Base-by-base conservation (phyloP, 2,329 filamentous ascomycete species). In the Sporothrix sp. region DNA sequence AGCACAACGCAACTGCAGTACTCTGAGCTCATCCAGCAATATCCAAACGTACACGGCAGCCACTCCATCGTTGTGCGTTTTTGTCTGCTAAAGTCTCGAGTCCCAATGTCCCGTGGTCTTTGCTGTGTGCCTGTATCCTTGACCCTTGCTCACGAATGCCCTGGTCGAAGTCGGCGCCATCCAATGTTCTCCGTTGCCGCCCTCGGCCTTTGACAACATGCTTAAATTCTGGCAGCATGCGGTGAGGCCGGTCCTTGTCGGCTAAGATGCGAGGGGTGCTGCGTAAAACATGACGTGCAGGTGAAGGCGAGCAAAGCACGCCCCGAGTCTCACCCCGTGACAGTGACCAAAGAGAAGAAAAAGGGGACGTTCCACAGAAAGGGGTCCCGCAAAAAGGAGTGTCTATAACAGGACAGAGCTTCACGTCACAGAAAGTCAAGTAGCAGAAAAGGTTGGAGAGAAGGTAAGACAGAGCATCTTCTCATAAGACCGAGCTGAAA, bases 251-350 rank as follows among this genome's bases (percentile, higher is more conserved):
- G 28, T 44, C 25, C 42, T 44, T 18, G 16, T 44, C 42, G 18
- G 9, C 28, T 33, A 16, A 4, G 43, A 44, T n/a, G 32, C 44
- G 25, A 28, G 44, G 45, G 27, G 37, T 37, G 47, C 47, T 49
- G 42, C 37, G 20, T 42, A 42, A 49, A 49, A 49, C 47, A 27
- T 21, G 37, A 16, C 28, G 27, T 35, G 45, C 43, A 37, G 21
- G 43, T 10, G 33, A 47, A 10, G 27, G 18, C 9, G n/a, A 37
- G 28, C 28, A 13, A 52, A 28, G 25, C 14, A 23, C 20, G 13
- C 21, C 14, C 35, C 45, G 45, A 30, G 23, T 38, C 33, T 38
- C 16, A 10, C 6, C 27, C 30, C 27, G 20, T 16, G 21, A 18
- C 16, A 2, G 32, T 33, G 36, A 18, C 37, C 7, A 30, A 27